A percentile compares a stretch with the other conserved stretches of the same genome.
Conservation (phyloP, 2,329 filamentous ascomycete genomes). For the Pyrenophora tritici-repentis region DNA sequence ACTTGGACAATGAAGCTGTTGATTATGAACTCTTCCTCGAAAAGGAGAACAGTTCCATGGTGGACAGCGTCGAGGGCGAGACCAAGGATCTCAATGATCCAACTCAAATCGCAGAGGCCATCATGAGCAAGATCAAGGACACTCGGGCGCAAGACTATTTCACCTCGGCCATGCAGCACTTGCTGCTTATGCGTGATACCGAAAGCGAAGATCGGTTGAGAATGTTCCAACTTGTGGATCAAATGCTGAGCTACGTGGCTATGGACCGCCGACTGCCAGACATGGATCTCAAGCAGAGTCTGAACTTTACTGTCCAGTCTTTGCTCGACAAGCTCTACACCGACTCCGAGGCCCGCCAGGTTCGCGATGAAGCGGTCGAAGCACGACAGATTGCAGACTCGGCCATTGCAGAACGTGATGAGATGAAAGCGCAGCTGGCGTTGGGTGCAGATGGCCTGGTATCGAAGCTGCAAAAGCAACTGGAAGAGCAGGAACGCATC, state of each 20-base stretch:
- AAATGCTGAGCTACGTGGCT: slow-evolving; percentile 98
- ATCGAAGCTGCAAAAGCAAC: slow-evolving; percentile 86
- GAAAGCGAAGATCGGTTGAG: slow-evolving; percentile 88
- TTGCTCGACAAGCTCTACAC: slow-evolving; percentile 95
- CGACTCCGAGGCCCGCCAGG: slow-evolving; percentile 90
- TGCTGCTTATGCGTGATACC: slow-evolving; percentile 88
- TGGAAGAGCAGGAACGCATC: slow-evolving; percentile 90
- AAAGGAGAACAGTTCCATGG: slow-evolving; percentile 85
- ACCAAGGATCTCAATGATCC: slow-evolving; percentile 92
- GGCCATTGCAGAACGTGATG: slow-evolving; percentile 93
- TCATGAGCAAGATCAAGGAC: slow-evolving; percentile 80
- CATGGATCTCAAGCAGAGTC: slow-evolving; percentile 95
- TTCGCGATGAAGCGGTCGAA: slow-evolving; percentile 88
- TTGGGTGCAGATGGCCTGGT: slow-evolving; percentile 92
- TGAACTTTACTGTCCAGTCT: slow-evolving; percentile 96
- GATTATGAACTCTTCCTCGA: slow-evolving; percentile 98
- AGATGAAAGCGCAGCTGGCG: slow-evolving; percentile 86
- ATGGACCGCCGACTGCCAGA: slow-evolving; percentile 96
- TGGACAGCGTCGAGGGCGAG: slow-evolving; percentile 84
- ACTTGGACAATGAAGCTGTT: slow-evolving; percentile 91
- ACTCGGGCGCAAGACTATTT: slow-evolving; percentile 94
- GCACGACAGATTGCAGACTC: slow-evolving; percentile 92
- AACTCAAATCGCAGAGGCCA: slow-evolving; percentile 90
- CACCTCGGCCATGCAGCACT: slow-evolving; percentile 89
- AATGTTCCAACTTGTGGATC: slow-evolving; percentile 97